Conservation (phyloP, 2,329 filamentous ascomycete species). For the Lizonia empirigonia region DNA sequence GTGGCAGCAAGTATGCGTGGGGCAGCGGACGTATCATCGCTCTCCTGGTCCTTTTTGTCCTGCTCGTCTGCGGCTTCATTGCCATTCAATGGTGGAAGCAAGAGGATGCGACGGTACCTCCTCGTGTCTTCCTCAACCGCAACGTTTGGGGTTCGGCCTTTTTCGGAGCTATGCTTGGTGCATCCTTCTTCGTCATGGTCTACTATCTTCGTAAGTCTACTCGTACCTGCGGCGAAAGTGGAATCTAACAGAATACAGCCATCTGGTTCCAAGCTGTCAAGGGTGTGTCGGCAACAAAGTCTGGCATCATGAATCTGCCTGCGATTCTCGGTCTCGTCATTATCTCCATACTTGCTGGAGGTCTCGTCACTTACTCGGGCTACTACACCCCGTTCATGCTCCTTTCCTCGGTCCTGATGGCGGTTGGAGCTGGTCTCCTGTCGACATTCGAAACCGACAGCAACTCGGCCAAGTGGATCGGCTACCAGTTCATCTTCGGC, state of each 20-base stretch:
- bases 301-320: conserved; percentile 56
- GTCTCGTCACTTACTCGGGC: conserved; percentile 49
- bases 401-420: conserved; percentile 49
- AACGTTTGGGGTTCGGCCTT: conserved; percentile 51
- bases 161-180: conserved; percentile 52
- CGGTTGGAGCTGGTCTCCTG: conserved; percentile 55
- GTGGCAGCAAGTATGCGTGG: conserved; percentile 56
- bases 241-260: conserved; percentile 29
- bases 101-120: conserved; percentile 54
- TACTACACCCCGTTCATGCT: conserved; percentile 60
- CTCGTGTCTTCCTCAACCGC: conserved; percentile 54
- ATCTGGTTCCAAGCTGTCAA: conserved; percentile 60
- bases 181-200: conserved; percentile 52
- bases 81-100: conserved; percentile 52
- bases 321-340: conserved; percentile 54
- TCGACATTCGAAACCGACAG: conserved; percentile 51
- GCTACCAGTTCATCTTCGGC: conserved; percentile 49
- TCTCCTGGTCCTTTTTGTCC: conserved; percentile 52
- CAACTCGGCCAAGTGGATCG: conserved; percentile 46
- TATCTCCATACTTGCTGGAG: conserved; percentile 50
- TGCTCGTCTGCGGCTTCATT: conserved; percentile 52
- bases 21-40: conserved; percentile 53
- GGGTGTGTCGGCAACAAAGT: conserved; percentile 52
- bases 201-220: conserved; percentile 49
- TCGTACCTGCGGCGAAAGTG: not conserved